phyloP scores from a whole-genome alignment of 2,329 filamentous ascomycete genomes.

The Diaporthe australafricana region DNA sequence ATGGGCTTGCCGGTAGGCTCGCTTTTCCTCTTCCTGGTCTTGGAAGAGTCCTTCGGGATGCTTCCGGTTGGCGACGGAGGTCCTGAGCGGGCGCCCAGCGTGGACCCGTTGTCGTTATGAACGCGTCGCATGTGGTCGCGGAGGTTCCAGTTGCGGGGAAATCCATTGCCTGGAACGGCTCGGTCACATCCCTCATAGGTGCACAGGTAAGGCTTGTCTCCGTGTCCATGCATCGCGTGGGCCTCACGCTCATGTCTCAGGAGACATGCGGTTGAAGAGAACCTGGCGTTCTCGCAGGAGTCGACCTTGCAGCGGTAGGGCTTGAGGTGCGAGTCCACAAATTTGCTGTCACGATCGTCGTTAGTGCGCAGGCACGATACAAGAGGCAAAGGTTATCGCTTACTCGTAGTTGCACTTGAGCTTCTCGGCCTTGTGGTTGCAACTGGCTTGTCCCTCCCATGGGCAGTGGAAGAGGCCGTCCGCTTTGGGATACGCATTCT shows the following conservation, averaged over 20 bases:
- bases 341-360: conserved; percentile 75
- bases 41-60: conserved; percentile 51
- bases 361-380: conserved; percentile 34
- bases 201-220: conserved; percentile 92
- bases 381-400: conserved; percentile 53
- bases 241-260: conserved; percentile 96
- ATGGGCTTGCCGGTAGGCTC: conserved; percentile 57
- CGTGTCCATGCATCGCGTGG: conserved; percentile 94
- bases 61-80: conserved; percentile 40
- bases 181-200: conserved; percentile 89
- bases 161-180: conserved; percentile 84
- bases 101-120: conserved; percentile 72
- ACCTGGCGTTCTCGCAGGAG: conserved; percentile 85
- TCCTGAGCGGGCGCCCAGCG: conserved; percentile 41
- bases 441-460: conserved; percentile 76
- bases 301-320: conserved; percentile 93
- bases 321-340: conserved; percentile 95
- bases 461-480: conserved; percentile 96
- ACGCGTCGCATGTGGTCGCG: conserved; percentile 98
- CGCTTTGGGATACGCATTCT: conserved; percentile 68
- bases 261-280: conserved; percentile 94
- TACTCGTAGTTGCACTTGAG: conserved; percentile 99
- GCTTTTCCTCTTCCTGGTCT: conserved; percentile 70
- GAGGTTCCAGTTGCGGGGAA: conserved; percentile 95
- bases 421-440: conserved; percentile 92